Evolutionary conservation across 495 filamentous ascomycete species (phyloP), one percentile per base, ranked within the genome.

Genomic region (Lentithecium fluviatile): DNA sequence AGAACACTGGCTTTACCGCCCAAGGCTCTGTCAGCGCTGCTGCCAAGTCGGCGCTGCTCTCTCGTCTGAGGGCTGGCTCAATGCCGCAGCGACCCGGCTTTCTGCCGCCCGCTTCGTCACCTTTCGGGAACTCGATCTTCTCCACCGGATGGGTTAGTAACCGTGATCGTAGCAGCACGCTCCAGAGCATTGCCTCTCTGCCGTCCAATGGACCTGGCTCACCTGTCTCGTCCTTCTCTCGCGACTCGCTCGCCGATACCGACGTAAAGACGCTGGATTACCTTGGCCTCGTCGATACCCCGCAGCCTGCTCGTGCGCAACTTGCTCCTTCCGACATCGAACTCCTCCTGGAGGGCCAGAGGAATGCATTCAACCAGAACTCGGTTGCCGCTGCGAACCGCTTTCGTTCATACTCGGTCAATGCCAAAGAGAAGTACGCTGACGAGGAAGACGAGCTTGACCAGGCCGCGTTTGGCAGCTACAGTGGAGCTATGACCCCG

Each of bases 221-320:
- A 45, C 94, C 92, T 1, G 85, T 88, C 25, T 96, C 92, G 13
- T 87, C 90, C 4, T 95, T 93, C 69, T 95, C 91, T 5, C 83
- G 87, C 58, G 93, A 96, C 69, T 91, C 90, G n/a, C 79, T 86
- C 17, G 83, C 83, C 20, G 93, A 96, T 69, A 88, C 84, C 38
- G 93, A 97, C 73, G 91, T 96, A 68, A 89, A 88, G 67, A 98
- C 95, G 36, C 78, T 98, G 72, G 94, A 98, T 65, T 98, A 97
- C 69, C 82, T 98, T 67, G 94, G 94, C 42, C 80, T 98, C 56
- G 93, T 90, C 4, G 94, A 97, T 71, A 97, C 92, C 37, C 94
- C 94, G 19, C 90, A 94, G 70, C 89, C 89, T 50, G 75, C 84
- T 61, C 84, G 85, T 50, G 85, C 88, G 52, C 84, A 82, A 52